Base-by-base conservation (phyloP, 768 basidiomycete genomes). In the Xerocomellus dryophilus region DNA sequence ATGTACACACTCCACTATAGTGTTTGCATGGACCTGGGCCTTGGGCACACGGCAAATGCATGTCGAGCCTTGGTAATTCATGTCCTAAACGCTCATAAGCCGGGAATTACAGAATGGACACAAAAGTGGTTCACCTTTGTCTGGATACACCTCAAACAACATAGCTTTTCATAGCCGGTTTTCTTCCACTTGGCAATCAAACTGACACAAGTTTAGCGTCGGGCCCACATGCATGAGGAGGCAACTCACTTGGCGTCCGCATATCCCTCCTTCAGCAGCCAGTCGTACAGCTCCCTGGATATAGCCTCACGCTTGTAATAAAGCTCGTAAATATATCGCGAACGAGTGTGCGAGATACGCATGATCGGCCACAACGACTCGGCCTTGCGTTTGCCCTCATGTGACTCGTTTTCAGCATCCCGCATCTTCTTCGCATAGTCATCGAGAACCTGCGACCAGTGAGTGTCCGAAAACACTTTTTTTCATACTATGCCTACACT, bases 161-260 rank as follows among this genome's bases (percentile, higher is more conserved):
- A 99, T 7, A 99, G 78, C 70, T 98, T 99, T 74, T 98, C 97
- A 70, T 98, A 99, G 6, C 97, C 97, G 12, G 86, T 77, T 74
- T 98, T 99, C 78, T 98, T 98, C 97, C 97, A 99, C 71, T 99
- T 99, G 35, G 97, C 97, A 67, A 99, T 89, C 67, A 98, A 74
- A 67, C 95, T 98, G 60, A 25, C 36, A 49, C 36, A 36, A 32
- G 29, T 23, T 55, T 55, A 58, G 59, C 29, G 43, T 32, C 27
- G 36, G 51, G 34, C 17, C 18, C 44, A 48, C n/a, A 53, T 27
- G 40, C 43, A 50, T 34, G 31, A 46, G 39, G 36, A 29, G 36
- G 41, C 12, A 29, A 80, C 90, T 66, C 64, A 96, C 96, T 97
- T 97, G 32, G 86, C 86, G 67, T 99, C 97, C 25, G 90, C 97